phyloP scores from a whole-genome alignment of 139 green algal genomes.

The Closterium sp. region DNA sequence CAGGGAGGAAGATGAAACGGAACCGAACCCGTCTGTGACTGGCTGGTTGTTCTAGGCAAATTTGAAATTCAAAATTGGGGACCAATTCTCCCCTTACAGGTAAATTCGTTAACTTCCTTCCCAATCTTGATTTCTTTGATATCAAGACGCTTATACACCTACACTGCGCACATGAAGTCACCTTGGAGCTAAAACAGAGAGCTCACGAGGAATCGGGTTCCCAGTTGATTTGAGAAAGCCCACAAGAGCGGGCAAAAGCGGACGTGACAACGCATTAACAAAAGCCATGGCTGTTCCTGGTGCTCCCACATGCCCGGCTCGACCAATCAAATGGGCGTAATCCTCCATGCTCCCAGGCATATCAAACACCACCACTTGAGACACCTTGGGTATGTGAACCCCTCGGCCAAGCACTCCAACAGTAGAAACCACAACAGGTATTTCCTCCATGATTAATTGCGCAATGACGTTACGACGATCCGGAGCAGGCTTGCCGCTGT shows the following conservation, averaged over 20 bases:
- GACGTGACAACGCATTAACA: not conserved
- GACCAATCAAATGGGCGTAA: constrained; percentile 30
- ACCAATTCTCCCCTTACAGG: not conserved
- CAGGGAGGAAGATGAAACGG: too few relatives aligned
- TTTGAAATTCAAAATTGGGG: not conserved
- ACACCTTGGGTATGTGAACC: constrained; percentile 11
- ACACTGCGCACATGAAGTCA: too few relatives aligned
- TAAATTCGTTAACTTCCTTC: not conserved
- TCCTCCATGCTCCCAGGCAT: constrained; percentile 20
- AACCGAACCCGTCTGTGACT: too few relatives aligned
- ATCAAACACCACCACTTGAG: constrained; percentile 29
- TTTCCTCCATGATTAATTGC: constrained; percentile 8
- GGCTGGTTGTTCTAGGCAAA: too few relatives aligned
- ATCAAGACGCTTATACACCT: too few relatives aligned
- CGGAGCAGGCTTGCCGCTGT: not conserved
- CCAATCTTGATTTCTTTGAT: too few relatives aligned
- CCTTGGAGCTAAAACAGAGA: not conserved
- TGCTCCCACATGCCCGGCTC: not conserved
- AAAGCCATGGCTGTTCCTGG: constrained; percentile 18
- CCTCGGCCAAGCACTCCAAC: constrained; percentile 10
- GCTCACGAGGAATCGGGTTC: not conserved
- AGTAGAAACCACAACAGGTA: constrained; percentile 18
- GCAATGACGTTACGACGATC: not conserved
- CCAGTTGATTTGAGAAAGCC: not conserved
- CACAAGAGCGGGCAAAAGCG: not conserved